Evolutionary conservation across 805 yeast species (phyloP), one percentile per base, ranked within the genome.

Genomic region (Tetrapisispora phaffii): DNA sequence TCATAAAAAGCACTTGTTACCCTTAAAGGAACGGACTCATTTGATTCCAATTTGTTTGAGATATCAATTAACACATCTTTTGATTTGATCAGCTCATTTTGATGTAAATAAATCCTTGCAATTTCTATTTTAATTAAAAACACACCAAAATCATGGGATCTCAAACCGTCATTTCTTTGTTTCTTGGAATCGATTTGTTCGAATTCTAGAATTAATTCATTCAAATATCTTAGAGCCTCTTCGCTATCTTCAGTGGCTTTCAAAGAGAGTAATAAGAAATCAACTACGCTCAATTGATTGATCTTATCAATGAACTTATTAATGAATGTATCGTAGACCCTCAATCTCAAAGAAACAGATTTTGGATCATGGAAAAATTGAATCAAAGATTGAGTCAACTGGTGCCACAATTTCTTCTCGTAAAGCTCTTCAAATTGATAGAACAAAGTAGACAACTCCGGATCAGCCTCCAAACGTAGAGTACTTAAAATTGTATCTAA

Each of bases 401-500:
- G 97, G 68, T 83, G 94, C 97, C 97, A 93, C 61, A 90, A 74
- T 64, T 87, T 88, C 54, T 95, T 73, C 59, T 88, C 96, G 67
- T 86, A 84, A 46, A 72, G 71, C 56, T 87, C 96, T 59, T 89
- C 97, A 60, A 90, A 75, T 33, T 61, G 62, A 26, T 55, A 49
- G 28, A 62, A 61, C n/a, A 60, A 62, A 24, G 79, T 75, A 9
- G 78, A 70, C 43, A 88, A 69, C 34, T 81, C 86, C 3, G 76
- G 68, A 47, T 82, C 85, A 4, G 80, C 71, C 57, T 80, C 83
- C 55, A 73, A 72, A 44, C 95, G 77, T 43, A 87, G 70, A 3
- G 79, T 73, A 21, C 58, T 54, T 34, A 61, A 43, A 8, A 60
- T 47, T 6, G 60, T 61, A 39, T 54, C 58, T 42, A 61, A 54